Evolutionary conservation across 495 filamentous ascomycete species (phyloP).

Genomic region (Geoglossum glabrum): DNA sequence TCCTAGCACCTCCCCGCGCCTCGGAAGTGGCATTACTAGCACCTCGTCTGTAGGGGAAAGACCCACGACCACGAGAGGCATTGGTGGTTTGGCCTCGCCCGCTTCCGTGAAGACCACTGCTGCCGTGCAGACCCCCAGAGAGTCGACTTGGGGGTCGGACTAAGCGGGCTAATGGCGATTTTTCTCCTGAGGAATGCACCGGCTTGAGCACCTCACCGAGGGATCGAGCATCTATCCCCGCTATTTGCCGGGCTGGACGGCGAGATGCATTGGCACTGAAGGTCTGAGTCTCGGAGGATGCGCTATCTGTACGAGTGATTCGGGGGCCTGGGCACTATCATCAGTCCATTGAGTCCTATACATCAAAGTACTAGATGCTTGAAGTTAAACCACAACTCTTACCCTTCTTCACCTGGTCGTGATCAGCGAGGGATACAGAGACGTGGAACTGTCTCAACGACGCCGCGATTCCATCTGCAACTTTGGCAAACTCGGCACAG

Average conservation of each 20-base stretch:
- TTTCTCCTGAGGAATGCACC: neutral
- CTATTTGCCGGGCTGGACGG: neutral
- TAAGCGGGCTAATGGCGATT: neutral
- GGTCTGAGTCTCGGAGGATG: neutral
- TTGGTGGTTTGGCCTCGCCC: neutral
- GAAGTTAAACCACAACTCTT: neutral
- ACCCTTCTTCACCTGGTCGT: neutral
- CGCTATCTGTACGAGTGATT: neutral
- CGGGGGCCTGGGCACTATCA: neutral
- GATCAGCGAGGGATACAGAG: neutral
- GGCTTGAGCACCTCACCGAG: neutral
- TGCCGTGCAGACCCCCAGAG: neutral
- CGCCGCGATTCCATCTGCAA: slow-evolving; percentile 22
- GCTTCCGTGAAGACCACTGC: neutral
- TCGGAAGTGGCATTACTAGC: too few relatives aligned
- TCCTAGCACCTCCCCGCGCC: neutral
- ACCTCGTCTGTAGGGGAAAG: too few relatives aligned
- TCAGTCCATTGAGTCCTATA: neutral
- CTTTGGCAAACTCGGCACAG: slow-evolving; percentile 15
- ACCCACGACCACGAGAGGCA: too few relatives aligned
- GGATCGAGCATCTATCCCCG: neutral
- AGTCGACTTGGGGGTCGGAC: neutral
- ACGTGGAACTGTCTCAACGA: slow-evolving; percentile 20
- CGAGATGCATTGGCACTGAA: neutral
- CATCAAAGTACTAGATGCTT: neutral